Percentiles rank a stretch among this genome's conserved stretches.
phyloP scores from a whole-genome alignment of 345 rosid genomes.

The Pugionium dolabratum region DNA sequence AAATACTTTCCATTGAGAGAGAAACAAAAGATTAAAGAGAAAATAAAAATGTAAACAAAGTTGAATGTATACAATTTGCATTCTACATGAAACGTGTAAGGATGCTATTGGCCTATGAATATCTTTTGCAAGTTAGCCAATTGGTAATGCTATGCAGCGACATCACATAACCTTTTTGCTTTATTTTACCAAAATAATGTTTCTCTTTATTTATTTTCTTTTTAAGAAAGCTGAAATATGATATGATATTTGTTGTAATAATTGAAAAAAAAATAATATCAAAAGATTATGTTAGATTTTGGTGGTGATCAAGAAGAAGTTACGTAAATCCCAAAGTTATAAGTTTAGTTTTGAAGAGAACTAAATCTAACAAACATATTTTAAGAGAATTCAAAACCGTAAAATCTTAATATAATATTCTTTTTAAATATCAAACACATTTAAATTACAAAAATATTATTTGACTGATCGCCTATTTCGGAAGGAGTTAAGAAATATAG shows the following conservation, averaged over 20 bases:
- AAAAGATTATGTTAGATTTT: not conserved
- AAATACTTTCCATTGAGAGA: conserved; percentile 12
- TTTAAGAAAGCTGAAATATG: conserved; percentile 19
- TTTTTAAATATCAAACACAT: no score
- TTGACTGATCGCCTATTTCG: not conserved
- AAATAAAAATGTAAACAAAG: conserved; percentile 25
- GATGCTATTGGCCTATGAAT: conserved; percentile 27
- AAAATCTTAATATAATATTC: not conserved
- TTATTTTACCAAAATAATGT: conserved; percentile 3
- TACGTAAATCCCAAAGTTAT: not conserved
- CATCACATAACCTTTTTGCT: conserved; percentile 21
- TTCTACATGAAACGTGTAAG: conserved; percentile 38
- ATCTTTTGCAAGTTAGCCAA: conserved; percentile 43
- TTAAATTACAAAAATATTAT: no score
- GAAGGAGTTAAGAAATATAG: no score
- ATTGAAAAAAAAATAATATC: not conserved
- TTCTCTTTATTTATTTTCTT: conserved; percentile 11
- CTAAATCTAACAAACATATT: not conserved
- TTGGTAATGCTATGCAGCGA: conserved; percentile 29
- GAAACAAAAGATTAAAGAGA: conserved; percentile 30
- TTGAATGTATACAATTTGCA: conserved; percentile 24
- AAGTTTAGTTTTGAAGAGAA: not conserved
- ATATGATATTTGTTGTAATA: not conserved
- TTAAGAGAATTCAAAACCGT: not conserved
- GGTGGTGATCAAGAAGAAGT: not conserved